Percentiles rank a stretch among this genome's conserved stretches.
Conservation (phyloP, 768 basidiomycete genomes). For the Pluteus cervinus region DNA sequence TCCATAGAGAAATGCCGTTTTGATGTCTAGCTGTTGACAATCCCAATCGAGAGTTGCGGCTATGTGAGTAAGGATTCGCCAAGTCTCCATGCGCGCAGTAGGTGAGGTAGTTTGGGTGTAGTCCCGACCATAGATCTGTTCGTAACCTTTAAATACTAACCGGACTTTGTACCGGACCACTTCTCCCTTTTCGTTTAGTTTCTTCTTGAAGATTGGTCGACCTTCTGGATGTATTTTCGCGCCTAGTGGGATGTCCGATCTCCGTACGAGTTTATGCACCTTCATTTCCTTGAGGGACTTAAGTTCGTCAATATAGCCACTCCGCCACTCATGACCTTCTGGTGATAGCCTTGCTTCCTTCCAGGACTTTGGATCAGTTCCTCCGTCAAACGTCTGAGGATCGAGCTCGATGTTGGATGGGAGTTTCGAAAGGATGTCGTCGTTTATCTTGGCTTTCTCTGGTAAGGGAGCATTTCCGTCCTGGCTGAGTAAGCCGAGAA, state of each 20-base stretch:
- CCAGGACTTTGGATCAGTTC: conserved; percentile 6
- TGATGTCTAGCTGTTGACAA: conserved; percentile 32
- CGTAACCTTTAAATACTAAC: conserved; percentile 35
- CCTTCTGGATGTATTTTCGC: conserved; percentile 18
- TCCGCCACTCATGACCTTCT: conserved; percentile 14
- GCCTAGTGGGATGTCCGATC: conserved; percentile 9
- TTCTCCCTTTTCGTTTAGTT: conserved; percentile 22
- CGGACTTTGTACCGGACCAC: conserved; percentile 27
- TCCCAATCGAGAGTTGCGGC: conserved; percentile 28
- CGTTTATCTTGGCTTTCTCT: too few relatives aligned
- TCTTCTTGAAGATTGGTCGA: conserved; percentile 14
- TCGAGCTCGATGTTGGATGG: too few relatives aligned
- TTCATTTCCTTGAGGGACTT: conserved; percentile 18
- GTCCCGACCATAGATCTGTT: conserved; percentile 34
- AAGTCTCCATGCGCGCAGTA: conserved; percentile 31
- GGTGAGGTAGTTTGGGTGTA: conserved; percentile 37
- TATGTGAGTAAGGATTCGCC: conserved; percentile 28
- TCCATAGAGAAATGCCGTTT: conserved; percentile 33
- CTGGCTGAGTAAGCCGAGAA: neutral
- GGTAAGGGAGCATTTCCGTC: too few relatives aligned
- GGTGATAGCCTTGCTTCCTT: conserved; percentile 17
- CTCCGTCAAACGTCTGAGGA: too few relatives aligned
- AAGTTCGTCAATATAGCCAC: conserved; percentile 16
- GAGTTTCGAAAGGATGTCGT: too few relatives aligned
- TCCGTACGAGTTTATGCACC: conserved; percentile 20